Evolutionary conservation across 2,329 filamentous ascomycete species (phyloP).

Genomic region (Fusarium beomiforme): DNA sequence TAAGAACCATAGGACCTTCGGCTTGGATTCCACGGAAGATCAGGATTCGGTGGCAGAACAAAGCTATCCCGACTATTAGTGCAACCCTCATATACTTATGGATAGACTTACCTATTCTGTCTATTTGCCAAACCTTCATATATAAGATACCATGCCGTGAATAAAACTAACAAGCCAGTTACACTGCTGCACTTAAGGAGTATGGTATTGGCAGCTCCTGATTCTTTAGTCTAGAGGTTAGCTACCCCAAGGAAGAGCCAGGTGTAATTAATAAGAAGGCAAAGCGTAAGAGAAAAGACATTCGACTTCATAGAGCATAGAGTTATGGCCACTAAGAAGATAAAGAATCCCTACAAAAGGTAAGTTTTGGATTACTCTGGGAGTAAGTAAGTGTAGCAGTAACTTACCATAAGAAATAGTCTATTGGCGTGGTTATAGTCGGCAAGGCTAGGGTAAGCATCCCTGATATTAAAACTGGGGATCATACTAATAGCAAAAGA

Average conservation of each 20-base stretch:
- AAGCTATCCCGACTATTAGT: neutral
- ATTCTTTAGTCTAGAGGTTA: constrained; percentile 5
- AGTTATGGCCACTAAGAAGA: constrained; percentile 11
- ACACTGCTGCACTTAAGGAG: constrained; percentile 2
- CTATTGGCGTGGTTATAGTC: constrained; percentile 19
- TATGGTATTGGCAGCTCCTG: neutral
- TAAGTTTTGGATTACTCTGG: neutral
- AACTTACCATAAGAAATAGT: neutral
- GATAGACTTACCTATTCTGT: neutral
- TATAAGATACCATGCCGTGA: constrained; percentile 14
- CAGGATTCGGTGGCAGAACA: neutral
- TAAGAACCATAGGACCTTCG: neutral
- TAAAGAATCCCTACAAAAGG: neutral
- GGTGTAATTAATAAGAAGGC: constrained; percentile 3
- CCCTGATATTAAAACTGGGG: constrained; percentile 1
- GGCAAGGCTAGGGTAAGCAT: neutral
- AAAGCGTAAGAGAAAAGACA: constrained; percentile 18
- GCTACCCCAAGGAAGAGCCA: neutral
- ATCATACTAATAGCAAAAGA: constrained; percentile 13
- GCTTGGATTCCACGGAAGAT: constrained; percentile 8
- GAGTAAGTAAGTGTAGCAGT: accelerated
- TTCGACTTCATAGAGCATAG: constrained; percentile 6
- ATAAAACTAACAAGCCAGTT: constrained; percentile 2
- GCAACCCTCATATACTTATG: accelerated
- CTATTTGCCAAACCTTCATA: constrained; percentile 8